Conservation (phyloP, 2,329 filamentous ascomycete genomes). For the Cladosporium oxysporum region DNA sequence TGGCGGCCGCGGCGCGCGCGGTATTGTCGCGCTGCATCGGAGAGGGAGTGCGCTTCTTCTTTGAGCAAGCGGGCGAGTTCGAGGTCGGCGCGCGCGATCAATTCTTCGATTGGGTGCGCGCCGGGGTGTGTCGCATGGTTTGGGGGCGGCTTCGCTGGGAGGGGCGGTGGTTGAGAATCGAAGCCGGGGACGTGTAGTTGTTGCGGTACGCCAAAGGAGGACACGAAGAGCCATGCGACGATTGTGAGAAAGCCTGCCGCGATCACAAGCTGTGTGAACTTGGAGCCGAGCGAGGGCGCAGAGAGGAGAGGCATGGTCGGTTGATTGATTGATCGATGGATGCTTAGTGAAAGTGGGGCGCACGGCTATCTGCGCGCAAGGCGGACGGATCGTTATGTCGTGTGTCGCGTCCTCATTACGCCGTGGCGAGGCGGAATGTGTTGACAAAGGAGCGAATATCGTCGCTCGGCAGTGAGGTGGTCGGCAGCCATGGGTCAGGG, state of each 20-base stretch:
- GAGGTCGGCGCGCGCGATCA: conserved; percentile 40
- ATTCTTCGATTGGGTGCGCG: conserved; percentile 43
- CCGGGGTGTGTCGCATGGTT: conserved; percentile 16
- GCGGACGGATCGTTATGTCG: not conserved
- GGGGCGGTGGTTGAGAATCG: not conserved
- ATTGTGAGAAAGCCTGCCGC: conserved; percentile 28
- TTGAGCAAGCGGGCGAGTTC: conserved; percentile 36
- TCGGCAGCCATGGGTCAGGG: not conserved
- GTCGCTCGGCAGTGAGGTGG: not conserved
- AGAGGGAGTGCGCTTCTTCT: conserved; percentile 41
- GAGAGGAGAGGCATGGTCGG: conserved; percentile 25
- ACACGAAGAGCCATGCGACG: conserved; percentile 29
- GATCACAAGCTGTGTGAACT: conserved; percentile 34
- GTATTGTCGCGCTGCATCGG: conserved; percentile 46
- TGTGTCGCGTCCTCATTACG: not conserved
- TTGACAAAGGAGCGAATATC: not conserved
- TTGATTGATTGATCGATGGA: not conserved
- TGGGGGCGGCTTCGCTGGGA: conserved; percentile 9
- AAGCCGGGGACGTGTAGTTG: conserved; percentile 25
- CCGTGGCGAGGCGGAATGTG: not conserved
- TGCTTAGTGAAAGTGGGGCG: not conserved
- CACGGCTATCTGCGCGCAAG: not conserved
- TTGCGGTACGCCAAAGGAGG: conserved; percentile 25
- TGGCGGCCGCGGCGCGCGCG: conserved; percentile 48
- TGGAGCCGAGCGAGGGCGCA: conserved; percentile 34